Evolutionary conservation across 2,329 filamentous ascomycete genomes (phyloP), one percentile per base, ranked within the genome.

Genomic region (Fusarium scirpi): DNA sequence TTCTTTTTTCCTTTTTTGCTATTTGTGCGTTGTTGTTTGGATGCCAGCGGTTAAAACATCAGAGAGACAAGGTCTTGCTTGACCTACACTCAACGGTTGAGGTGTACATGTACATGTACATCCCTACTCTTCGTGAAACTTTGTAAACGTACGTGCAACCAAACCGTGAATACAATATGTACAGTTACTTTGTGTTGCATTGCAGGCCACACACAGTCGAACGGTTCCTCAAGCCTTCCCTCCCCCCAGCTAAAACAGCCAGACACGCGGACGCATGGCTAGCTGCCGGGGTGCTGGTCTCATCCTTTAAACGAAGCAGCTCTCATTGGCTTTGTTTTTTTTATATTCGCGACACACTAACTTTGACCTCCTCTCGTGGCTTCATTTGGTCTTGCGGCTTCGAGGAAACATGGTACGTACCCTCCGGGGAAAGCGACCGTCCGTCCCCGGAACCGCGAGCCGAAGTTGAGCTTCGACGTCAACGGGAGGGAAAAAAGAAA

Each of bases 201-300:
- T 69, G 68, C 67, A 51, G 47, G 25, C 25, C 22, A 24, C 30
- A 51, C 30, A 34, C 30, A 70, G 55, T 61, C 57, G 67, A 70
- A 60, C 51, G 53, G 62, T 47, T 65, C 62, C 53, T 65, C 46
- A 34, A 55, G 41, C 59, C 59, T 63, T 34, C 47, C 16, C 34
- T 38, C 32, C 34, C 24, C 48, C 58, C 29, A 63, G 48, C 60
- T 62, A 60, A 59, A 51, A 49, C 44, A 63, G 47, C 47, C 61
- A 63, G 58, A 63, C 61, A 57, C 61, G 61, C 67, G 67, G 67
- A 71, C 49, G 68, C 68, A 71, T 53, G 43, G 22, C 59, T 71
- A 69, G 65, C 58, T 71, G 68, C 68, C 67, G 67, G 32, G 49
- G 24, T 5, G 56, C 22, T 38, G 34, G 34, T 57, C 54, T 56